A percentile compares a stretch with the other conserved stretches of the same genome.
phyloP scores from a whole-genome alignment of 202 grass and related monocot species.

The Brachypodium distachyon region DNA sequence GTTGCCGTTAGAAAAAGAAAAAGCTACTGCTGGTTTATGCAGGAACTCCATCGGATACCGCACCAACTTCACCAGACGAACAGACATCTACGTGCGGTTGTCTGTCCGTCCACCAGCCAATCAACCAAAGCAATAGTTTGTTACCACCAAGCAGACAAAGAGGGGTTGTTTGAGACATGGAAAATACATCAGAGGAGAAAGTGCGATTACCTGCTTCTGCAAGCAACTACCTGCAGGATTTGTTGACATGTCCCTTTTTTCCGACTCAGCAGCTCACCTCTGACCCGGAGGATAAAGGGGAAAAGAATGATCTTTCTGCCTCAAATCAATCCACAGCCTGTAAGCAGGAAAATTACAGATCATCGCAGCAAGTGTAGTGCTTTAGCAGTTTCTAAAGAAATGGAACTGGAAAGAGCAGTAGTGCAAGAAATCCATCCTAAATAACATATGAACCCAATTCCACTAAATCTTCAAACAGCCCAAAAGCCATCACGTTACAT shows the following conservation, averaged over 20 bases:
- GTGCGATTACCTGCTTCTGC: background rate
- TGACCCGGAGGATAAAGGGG: background rate
- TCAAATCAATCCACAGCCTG: background rate
- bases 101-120: background rate
- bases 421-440: background rate
- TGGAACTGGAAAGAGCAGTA: background rate
- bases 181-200: background rate
- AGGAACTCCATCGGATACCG: no score
- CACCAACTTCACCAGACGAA: background rate
- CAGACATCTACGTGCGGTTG: background rate
- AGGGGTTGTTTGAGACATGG: background rate
- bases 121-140: background rate
- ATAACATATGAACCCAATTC: background rate
- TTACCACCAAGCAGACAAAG: background rate
- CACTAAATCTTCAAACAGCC: constrained; percentile 23
- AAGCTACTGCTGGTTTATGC: no score
- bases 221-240: background rate
- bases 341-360: background rate
- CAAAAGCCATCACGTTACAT: constrained; percentile 53
- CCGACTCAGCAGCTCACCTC: background rate
- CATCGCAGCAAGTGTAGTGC: background rate
- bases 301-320: background rate
- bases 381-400: background rate
- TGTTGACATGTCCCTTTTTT: background rate
- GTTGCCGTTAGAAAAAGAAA: no score